Evolutionary conservation across 768 basidiomycete genomes (phyloP).

Genomic region (Neoboletus magnificus): DNA sequence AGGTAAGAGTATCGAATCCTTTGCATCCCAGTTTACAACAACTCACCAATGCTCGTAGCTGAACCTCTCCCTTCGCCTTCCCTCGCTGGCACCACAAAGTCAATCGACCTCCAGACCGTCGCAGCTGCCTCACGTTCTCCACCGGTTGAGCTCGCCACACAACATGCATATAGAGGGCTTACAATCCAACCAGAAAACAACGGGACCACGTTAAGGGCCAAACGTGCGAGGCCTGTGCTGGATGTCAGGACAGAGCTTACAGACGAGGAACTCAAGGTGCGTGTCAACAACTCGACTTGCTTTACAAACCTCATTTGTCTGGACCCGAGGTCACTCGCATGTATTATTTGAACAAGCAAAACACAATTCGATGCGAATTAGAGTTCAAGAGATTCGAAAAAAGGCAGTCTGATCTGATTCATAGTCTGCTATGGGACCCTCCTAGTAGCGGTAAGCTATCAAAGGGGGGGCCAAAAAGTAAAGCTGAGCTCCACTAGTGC

Average conservation of each 20-base stretch:
- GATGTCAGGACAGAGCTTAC: constrained; percentile 78
- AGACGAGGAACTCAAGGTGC: constrained; percentile 75
- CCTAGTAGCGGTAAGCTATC: constrained; percentile 57
- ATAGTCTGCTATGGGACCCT: constrained; percentile 64
- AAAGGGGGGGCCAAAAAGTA: not conserved
- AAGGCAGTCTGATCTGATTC: constrained; percentile 48
- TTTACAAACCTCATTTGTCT: not conserved
- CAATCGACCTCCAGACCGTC: constrained; percentile 1
- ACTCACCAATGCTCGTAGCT: constrained; percentile 3
- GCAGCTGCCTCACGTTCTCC: not conserved
- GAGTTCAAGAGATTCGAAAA: constrained; percentile 55
- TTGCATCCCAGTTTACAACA: not conserved
- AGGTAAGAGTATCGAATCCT: constrained; percentile 7
- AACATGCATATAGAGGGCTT: not conserved
- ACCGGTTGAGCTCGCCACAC: not conserved
- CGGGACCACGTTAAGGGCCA: constrained; percentile 34
- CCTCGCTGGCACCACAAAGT: constrained; percentile 1
- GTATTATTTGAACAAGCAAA: constrained; percentile 65
- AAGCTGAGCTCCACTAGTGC: constrained; percentile 41
- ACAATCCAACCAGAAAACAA: not conserved
- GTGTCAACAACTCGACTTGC: not conserved
- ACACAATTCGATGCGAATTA: constrained; percentile 47
- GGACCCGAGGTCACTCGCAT: constrained; percentile 61
- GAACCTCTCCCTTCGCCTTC: constrained; percentile 1
- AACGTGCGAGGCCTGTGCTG: constrained; percentile 52